Percentiles rank a stretch among this genome's conserved stretches.
Evolutionary conservation across 2,329 filamentous ascomycete genomes (phyloP).

Genomic region (Erysiphe pulchra): DNA sequence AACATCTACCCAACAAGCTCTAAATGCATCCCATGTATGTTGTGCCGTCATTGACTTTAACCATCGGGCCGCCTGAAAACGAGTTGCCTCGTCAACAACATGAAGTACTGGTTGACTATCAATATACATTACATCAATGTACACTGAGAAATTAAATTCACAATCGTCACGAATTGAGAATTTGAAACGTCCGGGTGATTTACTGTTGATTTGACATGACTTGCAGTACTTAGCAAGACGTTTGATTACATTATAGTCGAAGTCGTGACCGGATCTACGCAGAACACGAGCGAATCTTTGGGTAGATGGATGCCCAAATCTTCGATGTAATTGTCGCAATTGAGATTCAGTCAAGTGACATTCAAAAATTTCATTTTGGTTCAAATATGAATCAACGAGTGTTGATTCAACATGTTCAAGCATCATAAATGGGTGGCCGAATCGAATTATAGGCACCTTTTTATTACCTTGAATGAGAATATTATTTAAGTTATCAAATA

Average conservation of each 20-base stretch:
- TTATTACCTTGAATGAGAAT: too few relatives aligned
- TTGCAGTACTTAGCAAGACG: background rate
- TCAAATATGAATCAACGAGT: background rate
- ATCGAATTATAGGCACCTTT: too few relatives aligned
- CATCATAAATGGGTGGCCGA: background rate
- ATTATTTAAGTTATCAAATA: too few relatives aligned
- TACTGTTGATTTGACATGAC: background rate
- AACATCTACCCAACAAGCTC: slow-evolving; percentile 1
- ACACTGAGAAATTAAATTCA: slow-evolving; percentile 1
- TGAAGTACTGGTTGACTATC: background rate
- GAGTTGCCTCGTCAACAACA: background rate
- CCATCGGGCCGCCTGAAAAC: background rate
- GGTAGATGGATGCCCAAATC: background rate
- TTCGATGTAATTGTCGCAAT: background rate
- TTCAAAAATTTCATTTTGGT: too few relatives aligned
- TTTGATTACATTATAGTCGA: background rate
- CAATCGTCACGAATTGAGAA: background rate
- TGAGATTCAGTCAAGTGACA: background rate
- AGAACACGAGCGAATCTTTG: background rate
- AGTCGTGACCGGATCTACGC: background rate
- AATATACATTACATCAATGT: slow-evolving; percentile 2
- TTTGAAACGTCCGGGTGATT: background rate
- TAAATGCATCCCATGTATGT: background rate
- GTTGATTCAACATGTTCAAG: background rate
- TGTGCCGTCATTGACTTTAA: background rate